Conservation (phyloP, 768 basidiomycete species). For the Suillus cothurnatus region DNA sequence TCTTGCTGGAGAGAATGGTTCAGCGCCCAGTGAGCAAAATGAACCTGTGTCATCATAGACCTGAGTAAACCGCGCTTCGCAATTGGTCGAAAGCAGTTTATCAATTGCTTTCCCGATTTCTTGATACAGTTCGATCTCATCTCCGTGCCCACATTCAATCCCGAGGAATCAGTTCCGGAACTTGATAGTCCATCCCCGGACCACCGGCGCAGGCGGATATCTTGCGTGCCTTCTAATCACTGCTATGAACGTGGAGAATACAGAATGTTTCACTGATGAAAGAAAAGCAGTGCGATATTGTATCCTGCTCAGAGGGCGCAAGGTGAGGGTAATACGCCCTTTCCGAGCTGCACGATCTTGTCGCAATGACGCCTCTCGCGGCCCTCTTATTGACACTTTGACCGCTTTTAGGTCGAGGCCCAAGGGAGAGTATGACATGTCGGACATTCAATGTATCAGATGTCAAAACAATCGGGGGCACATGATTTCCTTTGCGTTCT, state of each 20-base stretch:
- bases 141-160: slow-evolving; percentile 20
- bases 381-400: not conserved
- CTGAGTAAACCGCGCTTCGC: not conserved
- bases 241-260: slow-evolving; percentile 11
- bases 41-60: not conserved
- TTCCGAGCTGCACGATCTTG: slow-evolving; percentile 6
- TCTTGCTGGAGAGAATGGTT: not conserved
- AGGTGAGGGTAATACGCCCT: slow-evolving; percentile 10
- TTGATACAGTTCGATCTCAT: slow-evolving; percentile 20
- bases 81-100: not conserved
- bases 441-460: slow-evolving; percentile 19
- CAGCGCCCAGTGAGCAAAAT: not conserved
- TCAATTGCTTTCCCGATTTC: slow-evolving; percentile 8
- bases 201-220: slow-evolving; percentile 17
- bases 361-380: slow-evolving; percentile 12
- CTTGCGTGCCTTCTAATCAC: slow-evolving; percentile 14
- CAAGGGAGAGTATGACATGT: not conserved
- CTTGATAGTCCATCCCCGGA: slow-evolving; percentile 11
- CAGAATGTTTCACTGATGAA: slow-evolving; percentile 13
- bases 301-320: slow-evolving; percentile 8
- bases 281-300: not conserved
- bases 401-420: not conserved
- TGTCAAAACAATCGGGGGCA: slow-evolving; percentile 15
- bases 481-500: slow-evolving; percentile 21
- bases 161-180: slow-evolving; percentile 13